Conservation (phyloP, 1,284 basidiomycete genomes). For the Sutorius eximius region DNA sequence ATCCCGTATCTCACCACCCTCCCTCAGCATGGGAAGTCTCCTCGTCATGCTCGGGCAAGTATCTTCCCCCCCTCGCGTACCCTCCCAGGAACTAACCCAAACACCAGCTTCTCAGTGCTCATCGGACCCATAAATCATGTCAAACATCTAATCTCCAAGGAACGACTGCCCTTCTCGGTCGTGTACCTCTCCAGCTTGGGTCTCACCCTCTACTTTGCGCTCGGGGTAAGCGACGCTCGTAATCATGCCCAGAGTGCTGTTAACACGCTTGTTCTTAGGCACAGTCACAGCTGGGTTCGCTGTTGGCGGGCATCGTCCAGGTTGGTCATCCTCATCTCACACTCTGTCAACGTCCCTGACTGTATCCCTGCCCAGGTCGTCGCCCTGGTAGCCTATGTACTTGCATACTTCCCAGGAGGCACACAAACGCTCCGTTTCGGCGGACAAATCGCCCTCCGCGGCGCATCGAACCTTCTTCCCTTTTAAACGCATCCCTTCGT, state of each 20-base stretch:
- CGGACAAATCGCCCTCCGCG: conserved; percentile 76
- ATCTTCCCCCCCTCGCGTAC: background rate
- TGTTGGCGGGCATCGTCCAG: conserved; percentile 79
- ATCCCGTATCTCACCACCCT: background rate
- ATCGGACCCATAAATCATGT: conserved; percentile 84
- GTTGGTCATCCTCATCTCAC: conserved; percentile 37
- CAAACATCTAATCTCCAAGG: conserved; percentile 83
- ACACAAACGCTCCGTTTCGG: conserved; percentile 80
- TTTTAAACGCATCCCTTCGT: conserved; percentile 33
- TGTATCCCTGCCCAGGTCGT: conserved; percentile 51
- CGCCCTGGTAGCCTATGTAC: conserved; percentile 81
- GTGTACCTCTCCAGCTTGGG: conserved; percentile 82
- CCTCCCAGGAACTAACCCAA: background rate
- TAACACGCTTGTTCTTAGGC: conserved; percentile 44
- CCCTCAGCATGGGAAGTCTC: conserved; percentile 70
- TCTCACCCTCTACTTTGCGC: conserved; percentile 86
- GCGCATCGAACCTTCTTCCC: conserved; percentile 78
- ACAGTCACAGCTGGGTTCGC: conserved; percentile 81
- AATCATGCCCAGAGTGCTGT: background rate
- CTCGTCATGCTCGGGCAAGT: conserved; percentile 84
- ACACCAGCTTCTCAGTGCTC: conserved; percentile 74
- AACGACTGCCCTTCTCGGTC: conserved; percentile 85
- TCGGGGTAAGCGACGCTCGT: conserved; percentile 54
- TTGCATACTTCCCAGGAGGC: conserved; percentile 91
- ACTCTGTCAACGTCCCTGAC: background rate